Evolutionary conservation across 2,329 filamentous ascomycete genomes (phyloP), one percentile per base, ranked within the genome.

Genomic region (Pseudogymnoascus sp.): DNA sequence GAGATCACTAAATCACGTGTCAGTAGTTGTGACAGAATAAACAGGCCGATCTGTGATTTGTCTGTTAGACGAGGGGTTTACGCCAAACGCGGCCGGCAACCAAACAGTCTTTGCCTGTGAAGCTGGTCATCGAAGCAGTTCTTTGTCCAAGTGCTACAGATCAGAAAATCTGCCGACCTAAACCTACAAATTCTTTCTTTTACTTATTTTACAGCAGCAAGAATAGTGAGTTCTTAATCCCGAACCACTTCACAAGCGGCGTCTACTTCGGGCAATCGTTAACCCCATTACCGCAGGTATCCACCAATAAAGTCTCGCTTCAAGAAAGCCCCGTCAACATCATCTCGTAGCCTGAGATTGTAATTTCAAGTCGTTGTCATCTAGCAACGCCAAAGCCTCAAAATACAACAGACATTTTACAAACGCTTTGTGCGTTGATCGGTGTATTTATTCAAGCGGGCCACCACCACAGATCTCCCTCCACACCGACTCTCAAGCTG

Each of bases 401-500:
- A 61, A 61, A 61, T 42, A 61, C 39, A 61, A 61, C 59, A 61
- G 26, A 61, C 59, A 26, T 40, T 57, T 40, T 61, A 61, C 59
- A 61, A 61, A 39, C 59, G 59, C 59, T 40, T 61, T 61, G 59
- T 61, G 59, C 59, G 59, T 61, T 61, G 59, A 61, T 42, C 59
- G 34, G 59, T 42, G 59, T 42, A 61, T 61, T 61, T 61, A 61
- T 42, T 57, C 36, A 61, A 42, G 34, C 59, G 21, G 59, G 34
- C 59, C 39, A 61, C 39, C 34, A 61, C 18, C 36, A 16, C 59
- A 39, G 26, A 61, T n/a, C 59, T 61, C 39, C 39, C 39, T 61
- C 39, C 59, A 36, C 59, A 61, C 39, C 34, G 36, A 61, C 31
- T 40, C 34, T 67, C 51, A 70, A 62, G 29, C 67, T 68, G 69